Conservation (phyloP, 139 green algal genomes). For the Micractinium sp. region DNA sequence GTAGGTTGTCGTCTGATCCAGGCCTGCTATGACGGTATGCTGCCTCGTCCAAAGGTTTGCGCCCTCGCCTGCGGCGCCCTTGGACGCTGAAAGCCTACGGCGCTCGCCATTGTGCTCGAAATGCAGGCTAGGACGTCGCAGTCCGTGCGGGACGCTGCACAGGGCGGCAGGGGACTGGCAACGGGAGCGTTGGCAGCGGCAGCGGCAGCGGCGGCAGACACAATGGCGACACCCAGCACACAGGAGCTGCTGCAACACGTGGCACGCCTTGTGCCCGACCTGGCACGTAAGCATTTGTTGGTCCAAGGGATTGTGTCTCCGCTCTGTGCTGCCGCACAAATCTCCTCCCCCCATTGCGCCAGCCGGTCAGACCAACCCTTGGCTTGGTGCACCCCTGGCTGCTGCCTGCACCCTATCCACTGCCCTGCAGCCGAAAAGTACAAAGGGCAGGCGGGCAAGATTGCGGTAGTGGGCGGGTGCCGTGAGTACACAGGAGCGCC, state of each 20-base stretch:
- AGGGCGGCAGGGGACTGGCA: neutral
- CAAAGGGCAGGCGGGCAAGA: constrained; percentile 91
- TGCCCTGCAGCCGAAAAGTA: constrained; percentile 63
- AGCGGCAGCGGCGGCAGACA: neutral
- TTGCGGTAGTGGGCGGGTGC: constrained; percentile 94
- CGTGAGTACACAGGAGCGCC: constrained; percentile 95
- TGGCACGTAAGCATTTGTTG: constrained; percentile 1
- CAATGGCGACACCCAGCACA: neutral
- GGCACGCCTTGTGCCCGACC: constrained; percentile 16
- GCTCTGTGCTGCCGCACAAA: neutral
- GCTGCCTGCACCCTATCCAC: neutral
- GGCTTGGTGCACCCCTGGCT: neutral
- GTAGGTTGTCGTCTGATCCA: too few species aligned
- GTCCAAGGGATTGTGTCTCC: neutral
- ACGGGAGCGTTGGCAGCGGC: neutral
- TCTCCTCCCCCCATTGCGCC: too few species aligned
- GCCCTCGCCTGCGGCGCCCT: neutral
- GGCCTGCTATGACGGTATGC: too few species aligned
- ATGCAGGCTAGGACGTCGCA: too few species aligned
- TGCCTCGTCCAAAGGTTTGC: too few species aligned
- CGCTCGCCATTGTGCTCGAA: neutral
- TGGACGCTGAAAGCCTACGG: neutral
- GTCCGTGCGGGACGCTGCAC: too few species aligned
- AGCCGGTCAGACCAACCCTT: neutral
- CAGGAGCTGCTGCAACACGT: constrained; percentile 20